phyloP scores from a whole-genome alignment of 495 filamentous ascomycete genomes.

The Lophium mytilinum region DNA sequence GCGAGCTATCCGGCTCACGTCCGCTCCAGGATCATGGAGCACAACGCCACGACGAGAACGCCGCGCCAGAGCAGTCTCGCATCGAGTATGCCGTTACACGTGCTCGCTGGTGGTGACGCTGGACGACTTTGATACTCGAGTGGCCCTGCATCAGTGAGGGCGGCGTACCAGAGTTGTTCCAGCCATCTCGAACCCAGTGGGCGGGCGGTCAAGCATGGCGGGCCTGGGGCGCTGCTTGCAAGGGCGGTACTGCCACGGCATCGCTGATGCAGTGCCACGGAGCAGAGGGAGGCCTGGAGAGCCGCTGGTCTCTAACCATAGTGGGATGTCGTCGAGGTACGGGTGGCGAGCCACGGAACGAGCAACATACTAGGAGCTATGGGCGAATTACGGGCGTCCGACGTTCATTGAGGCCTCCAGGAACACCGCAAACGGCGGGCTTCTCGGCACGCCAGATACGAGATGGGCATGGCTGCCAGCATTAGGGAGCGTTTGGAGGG shows the following conservation, averaged over 20 bases:
- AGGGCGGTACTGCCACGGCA: neutral
- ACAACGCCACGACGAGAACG: neutral
- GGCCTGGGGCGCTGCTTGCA: too few species aligned
- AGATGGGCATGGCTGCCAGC: neutral
- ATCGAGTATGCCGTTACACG: conserved; percentile 14
- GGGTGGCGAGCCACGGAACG: neutral
- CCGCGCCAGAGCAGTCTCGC: conserved; percentile 1
- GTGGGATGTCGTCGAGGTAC: neutral
- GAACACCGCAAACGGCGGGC: neutral
- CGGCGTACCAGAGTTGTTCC: too few species aligned
- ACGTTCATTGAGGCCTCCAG: neutral
- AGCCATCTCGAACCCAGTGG: too few species aligned
- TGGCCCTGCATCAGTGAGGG: too few species aligned
- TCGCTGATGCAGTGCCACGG: neutral
- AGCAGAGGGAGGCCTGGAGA: neutral
- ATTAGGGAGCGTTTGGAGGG: neutral
- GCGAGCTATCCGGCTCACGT: conserved; percentile 2
- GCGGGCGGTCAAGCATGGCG: too few species aligned
- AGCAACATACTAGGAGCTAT: neutral
- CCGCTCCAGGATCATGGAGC: neutral
- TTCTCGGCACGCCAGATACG: neutral
- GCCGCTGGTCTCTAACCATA: neutral
- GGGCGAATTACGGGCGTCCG: neutral
- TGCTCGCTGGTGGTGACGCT: neutral
- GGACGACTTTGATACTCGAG: neutral